Base-by-base conservation (phyloP, 306 rosid genomes). In the Lathyrus aphaca region DNA sequence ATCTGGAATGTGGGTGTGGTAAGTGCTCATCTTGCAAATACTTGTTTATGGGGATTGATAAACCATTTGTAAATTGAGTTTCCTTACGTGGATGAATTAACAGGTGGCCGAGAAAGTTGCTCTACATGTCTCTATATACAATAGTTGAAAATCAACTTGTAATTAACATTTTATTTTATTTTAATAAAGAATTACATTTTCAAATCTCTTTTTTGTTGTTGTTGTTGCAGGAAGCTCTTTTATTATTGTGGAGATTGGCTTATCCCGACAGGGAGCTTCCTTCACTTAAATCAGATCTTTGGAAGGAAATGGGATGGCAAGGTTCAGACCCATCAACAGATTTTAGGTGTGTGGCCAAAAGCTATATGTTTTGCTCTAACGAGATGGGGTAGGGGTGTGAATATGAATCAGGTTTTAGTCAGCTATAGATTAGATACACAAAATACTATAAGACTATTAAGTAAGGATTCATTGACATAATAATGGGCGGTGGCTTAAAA, bases 301-400 rank as follows among this genome's bases (percentile, higher is more conserved):
- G 99, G 97, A 91, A 94, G 85, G 95, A 94, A 76, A 94, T 94
- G 99, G 99, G 99, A 50, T 94, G 99, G 99, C 99, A 94, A 77
- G 99, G 99, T 61, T 69, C 90, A 38, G 99, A 91, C 72, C 99
- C 99, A 45, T 91, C 97, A 37, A 94, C 99, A 48, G 99, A 94
- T 84, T 94, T 94, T 86, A 88, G 99, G 99, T 88, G 69, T 55
- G 86, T 56, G 46, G 42, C 50, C 51, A 6, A 81, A 43, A 65
- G 55, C 58, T 66, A 55, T 68, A 45, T 37, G 32, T 69, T 69
- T 14, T 53, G 12, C 19, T 44, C 19, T 40, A 11, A 50, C 59
- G 9, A 66, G 21, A 13, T 55, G 25, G 27, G 27, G 32, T 35
- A 35, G 35, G 64, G 63, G 39, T 25, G 35, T 42, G 67, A 45